Evolutionary conservation across 768 basidiomycete species (phyloP), one percentile per base, ranked within the genome.

Genomic region (Russula ochroleuca): DNA sequence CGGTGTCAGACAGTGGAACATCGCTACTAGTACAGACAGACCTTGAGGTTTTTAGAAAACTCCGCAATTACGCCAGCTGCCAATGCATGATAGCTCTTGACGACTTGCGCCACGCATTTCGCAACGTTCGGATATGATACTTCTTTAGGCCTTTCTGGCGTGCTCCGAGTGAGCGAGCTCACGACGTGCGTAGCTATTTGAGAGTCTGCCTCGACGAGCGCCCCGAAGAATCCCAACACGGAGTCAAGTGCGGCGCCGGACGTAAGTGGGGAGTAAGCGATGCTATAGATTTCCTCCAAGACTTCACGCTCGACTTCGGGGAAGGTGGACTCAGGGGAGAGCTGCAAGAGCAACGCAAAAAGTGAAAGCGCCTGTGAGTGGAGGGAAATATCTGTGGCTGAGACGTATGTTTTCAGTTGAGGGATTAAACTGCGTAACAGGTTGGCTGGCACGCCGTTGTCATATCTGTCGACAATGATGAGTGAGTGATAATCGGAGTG

Each of bases 31-130:
- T 5, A 69, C 28, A 35, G 15, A 40, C n/a, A 54, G 64, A 89
- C 93, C 81, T 88, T 90, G 70, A 98, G 75, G 56, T 84, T 77
- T 72, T 89, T 94, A 2, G 87, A 84, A 70, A 92, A 95, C 72
- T 92, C 88, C 0, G 87, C 87, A 64, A 97, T 88, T 5, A 90
- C 86, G 19, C 88, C 90, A 0, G 90, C 90, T 15, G 91, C 89
- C 41, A 94, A 80, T 21, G 78, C 80, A 35, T 83, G 86, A 40
- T 85, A 78, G 65, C 83, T 85, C 71, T 78, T 84, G 25, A 95
- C 90, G 64, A 96, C 85, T 61, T 87, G 85, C 0, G 90, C 94
- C 17, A 98, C 79, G 66, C 90, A 93, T 70, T 85, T 88, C 38
- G 94, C 91, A 15, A 93, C 88, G 67, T 94, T 96, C 3, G 80